Base-by-base conservation (phyloP, 2,329 filamentous ascomycete species). In the Monosporascus sp. region DNA sequence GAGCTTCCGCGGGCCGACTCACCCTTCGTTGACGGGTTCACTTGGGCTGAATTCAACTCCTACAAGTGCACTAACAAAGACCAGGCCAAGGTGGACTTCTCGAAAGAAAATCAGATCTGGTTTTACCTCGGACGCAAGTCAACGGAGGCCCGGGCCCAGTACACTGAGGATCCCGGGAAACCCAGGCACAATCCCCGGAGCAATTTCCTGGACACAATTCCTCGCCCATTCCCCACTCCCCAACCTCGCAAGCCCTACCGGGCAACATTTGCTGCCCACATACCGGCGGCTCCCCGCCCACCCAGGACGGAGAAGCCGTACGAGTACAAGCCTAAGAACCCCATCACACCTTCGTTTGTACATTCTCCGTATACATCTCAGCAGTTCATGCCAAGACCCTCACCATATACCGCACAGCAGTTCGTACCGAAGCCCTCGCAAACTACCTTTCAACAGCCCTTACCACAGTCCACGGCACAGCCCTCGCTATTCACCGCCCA, bases 81-180 rank as follows among this genome's bases (percentile, higher is more conserved):
- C 51, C 84, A 89, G 68, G 79, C 78, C 66, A 88, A 86, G 71
- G 76, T 95, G 54, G 84, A 96, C 64, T 70, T 96, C 8, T 72
- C 72, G 56, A 89, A 88, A 67, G 78, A 85, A 17, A 82, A 93
- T 56, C 86, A 90, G 66, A 70, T 96, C 19, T 97, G 92, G 90
- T 83, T 91, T 73, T 97, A 97, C 69, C 79, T 99, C 56, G 90
- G 90, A 34, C 84, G 84, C 68, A 83, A 81, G 20, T 97, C 93
- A 22, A 97, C 93, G 7, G 93, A 97, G 66, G 88, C 91, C 51
- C 91, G 87, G 69, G 87, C 91, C 26, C 91, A 95, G 68, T 99
- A 94, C 72, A 96, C 92, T 5, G 89, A 94, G 64, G 85, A 96
- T 71, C 83, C 81, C 44, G 58, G 65, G 8, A 77, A 71, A 14